A percentile compares a stretch with the other conserved stretches of the same genome.
Evolutionary conservation across 2,329 filamentous ascomycete genomes (phyloP).

Genomic region (Elsinoe batatas): DNA sequence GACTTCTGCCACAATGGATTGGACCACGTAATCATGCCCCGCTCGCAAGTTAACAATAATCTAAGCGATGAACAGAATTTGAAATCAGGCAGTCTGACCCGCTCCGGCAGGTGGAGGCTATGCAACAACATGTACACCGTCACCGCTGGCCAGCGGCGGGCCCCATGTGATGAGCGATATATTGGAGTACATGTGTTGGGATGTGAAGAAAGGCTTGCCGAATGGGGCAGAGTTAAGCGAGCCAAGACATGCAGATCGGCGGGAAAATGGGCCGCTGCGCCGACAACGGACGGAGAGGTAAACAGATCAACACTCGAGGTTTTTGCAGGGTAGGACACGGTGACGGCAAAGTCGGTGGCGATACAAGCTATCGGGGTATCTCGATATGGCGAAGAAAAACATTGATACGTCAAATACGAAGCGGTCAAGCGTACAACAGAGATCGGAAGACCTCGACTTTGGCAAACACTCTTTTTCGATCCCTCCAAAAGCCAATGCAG

Average conservation of each 20-base stretch:
- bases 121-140: not conserved
- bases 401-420: not conserved
- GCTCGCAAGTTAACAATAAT: not conserved
- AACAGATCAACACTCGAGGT: conserved; percentile 11
- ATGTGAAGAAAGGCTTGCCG: conserved; percentile 1
- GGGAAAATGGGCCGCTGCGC: not conserved
- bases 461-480: not conserved
- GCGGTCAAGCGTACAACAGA: not conserved
- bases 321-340: not conserved
- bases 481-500: not conserved
- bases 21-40: not conserved
- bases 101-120: not conserved
- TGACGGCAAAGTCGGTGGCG: conserved; percentile 1
- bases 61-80: not conserved
- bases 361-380: not conserved
- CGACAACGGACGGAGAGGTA: not conserved
- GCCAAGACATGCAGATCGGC: not conserved
- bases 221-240: not conserved
- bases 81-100: not conserved
- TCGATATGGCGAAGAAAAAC: conserved; percentile 12
- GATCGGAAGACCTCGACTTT: not conserved
- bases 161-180: not conserved
- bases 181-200: not conserved
- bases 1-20: not conserved
- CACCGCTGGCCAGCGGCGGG: no score